phyloP scores from a whole-genome alignment of 805 yeast genomes.

The Kodamaea jinghongensis region DNA sequence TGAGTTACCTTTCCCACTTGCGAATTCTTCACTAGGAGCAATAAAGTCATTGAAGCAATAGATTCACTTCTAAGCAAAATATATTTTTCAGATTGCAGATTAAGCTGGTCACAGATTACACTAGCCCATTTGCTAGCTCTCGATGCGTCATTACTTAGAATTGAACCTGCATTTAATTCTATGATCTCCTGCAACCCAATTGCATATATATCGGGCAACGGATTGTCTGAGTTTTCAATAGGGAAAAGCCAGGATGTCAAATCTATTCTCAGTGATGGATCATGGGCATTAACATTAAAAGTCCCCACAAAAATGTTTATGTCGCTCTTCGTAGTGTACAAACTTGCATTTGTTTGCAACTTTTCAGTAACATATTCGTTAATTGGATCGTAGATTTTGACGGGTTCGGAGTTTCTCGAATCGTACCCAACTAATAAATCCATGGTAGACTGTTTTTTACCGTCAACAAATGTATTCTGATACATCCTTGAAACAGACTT shows the following conservation, averaged over 20 bases:
- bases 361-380: constrained; percentile 77
- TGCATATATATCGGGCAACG: constrained; percentile 76
- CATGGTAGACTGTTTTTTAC: constrained; percentile 83
- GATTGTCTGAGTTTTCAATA: constrained; percentile 34
- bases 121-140: constrained; percentile 78
- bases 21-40: constrained; percentile 58
- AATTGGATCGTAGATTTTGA: constrained; percentile 81
- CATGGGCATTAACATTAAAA: constrained; percentile 79
- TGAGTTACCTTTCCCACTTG: constrained; percentile 58
- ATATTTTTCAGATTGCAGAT: constrained; percentile 45
- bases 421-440: constrained; percentile 83
- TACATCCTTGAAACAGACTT: constrained; percentile 94
- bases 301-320: constrained; percentile 78
- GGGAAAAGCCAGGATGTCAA: constrained; percentile 84
- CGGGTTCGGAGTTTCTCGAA: constrained; percentile 62
- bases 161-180: constrained; percentile 88
- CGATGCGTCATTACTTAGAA: constrained; percentile 79
- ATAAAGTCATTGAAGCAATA: constrained; percentile 64
- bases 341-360: constrained; percentile 45
- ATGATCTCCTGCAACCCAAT: constrained; percentile 93
- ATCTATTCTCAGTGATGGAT: constrained; percentile 56
- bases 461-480: constrained; percentile 93
- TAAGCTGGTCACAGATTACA: constrained; percentile 60
- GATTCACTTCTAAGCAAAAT: constrained; percentile 71
- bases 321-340: constrained; percentile 59